Conservation (phyloP, 768 basidiomycete species). For the Boletus subcaerulescens region DNA sequence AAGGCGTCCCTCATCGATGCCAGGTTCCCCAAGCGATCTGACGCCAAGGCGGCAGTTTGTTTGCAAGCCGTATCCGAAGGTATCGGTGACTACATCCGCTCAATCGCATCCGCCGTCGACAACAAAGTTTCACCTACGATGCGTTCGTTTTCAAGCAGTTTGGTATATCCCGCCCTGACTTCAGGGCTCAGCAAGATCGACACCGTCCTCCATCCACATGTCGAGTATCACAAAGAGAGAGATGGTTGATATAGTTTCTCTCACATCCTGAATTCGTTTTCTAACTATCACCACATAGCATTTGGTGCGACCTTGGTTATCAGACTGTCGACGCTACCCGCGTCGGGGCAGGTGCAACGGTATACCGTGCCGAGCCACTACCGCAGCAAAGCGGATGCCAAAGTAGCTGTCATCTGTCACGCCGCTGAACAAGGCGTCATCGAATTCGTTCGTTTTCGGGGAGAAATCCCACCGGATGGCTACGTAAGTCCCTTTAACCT, state of each 20-base stretch:
- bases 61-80: constrained; percentile 64
- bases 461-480: constrained; percentile 39
- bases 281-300: constrained; percentile 36
- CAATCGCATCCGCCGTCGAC: constrained; percentile 41
- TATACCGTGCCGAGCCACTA: constrained; percentile 52
- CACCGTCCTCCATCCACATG: constrained; percentile 37
- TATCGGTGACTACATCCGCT: constrained; percentile 53
- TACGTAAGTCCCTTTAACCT: constrained; percentile 39
- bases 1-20: constrained; percentile 64
- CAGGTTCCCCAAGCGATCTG: constrained; percentile 53
- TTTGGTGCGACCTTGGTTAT: constrained; percentile 52
- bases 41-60: constrained; percentile 69
- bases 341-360: constrained; percentile 35
- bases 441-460: constrained; percentile 58
- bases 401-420: constrained; percentile 48
- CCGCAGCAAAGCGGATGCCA: constrained; percentile 59
- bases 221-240: constrained; percentile 42
- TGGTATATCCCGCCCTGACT: constrained; percentile 44
- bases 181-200: constrained; percentile 46
- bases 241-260: constrained; percentile 42
- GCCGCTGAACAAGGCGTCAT: constrained; percentile 57
- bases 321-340: constrained; percentile 34
- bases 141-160: constrained; percentile 42
- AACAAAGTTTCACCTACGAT: constrained; percentile 43
- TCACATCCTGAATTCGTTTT: neutral